Evolutionary conservation across 805 yeast species (phyloP).

Genomic region (Zygotorulaspora chibaensis): DNA sequence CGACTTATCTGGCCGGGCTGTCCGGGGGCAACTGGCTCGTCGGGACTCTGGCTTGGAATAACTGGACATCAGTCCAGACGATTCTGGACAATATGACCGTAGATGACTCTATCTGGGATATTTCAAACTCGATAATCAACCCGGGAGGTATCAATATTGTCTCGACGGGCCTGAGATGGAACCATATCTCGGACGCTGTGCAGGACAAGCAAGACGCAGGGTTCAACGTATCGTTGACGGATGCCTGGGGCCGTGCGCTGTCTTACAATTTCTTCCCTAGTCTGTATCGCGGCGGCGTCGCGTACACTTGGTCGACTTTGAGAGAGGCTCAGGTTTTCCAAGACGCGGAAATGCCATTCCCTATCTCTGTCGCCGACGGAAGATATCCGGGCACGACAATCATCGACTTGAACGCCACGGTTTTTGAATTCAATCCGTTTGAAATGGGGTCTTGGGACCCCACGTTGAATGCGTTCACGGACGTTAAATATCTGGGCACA

Average conservation of each 20-base stretch:
- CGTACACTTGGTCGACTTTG: conserved; percentile 55
- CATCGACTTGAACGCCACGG: conserved; percentile 65
- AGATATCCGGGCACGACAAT: conserved; percentile 57
- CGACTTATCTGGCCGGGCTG: conserved; percentile 70
- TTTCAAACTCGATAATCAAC: conserved; percentile 55
- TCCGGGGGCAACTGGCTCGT: conserved; percentile 87
- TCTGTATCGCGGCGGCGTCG: conserved; percentile 58
- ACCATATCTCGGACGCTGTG: conserved; percentile 50
- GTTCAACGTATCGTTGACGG: conserved; percentile 61
- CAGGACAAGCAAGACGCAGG: conserved; percentile 60
- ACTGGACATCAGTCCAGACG: conserved; percentile 66
- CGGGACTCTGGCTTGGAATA: conserved; percentile 63
- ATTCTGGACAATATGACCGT: conserved; percentile 40
- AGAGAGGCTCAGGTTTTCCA: conserved; percentile 58
- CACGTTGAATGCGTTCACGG: conserved; percentile 58
- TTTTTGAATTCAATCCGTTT: conserved; percentile 59
- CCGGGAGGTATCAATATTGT: conserved; percentile 63
- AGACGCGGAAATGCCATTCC: conserved; percentile 67
- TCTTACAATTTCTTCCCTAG: conserved; percentile 70
- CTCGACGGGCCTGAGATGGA: conserved; percentile 50
- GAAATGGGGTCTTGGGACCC: conserved; percentile 91
- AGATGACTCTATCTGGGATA: conserved; percentile 59
- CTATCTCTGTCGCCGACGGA: conserved; percentile 62
- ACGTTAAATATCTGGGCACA: conserved; percentile 69
- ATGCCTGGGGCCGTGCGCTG: conserved; percentile 75